Base-by-base conservation (phyloP, 192 early-diverging fungal genomes). In the Rhizophagus clarus region DNA sequence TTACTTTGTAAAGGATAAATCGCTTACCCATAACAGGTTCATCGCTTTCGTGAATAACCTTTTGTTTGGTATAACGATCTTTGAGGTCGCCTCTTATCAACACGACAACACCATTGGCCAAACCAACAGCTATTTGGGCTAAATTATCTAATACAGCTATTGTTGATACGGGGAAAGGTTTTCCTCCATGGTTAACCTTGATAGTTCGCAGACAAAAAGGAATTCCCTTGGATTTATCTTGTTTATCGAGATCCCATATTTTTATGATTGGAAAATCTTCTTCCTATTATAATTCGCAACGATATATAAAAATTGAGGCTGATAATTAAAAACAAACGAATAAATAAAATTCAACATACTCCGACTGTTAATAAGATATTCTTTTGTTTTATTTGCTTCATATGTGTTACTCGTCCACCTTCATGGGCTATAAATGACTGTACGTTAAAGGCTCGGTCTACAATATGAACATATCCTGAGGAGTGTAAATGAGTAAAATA, bases 61-160 rank as follows among this genome's bases (percentile, higher is more conserved):
- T 93, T 72, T 94, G 88, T 79, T 95, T 96, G 0, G 91, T 93
- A 47, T 91, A 89, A 20, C 91, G 87, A 74, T 95, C 93, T 67
- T 92, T 91, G 45, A 98, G 85, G 82, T 96, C 95, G 7, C 96
- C 95, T 45, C 93, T 90, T 22, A 95, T 89, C 45, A 97, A 85
- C 26, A 97, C 84, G 0, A 97, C 96, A 4, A 94, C 91, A 15
- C 98, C 98, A 80, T 96, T 97, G 28, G 95, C 95, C 76, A 99
- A 86, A 4, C 97, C 98, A 45, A 98, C 86, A 17, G 98, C 98
- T 17, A 97, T 87, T 84, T 97, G 98, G 8, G 93, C 89, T 82
- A 96, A 75, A 73, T 92, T 92, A 37, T 94, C 92, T 10, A 96
- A 77, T 14, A 90, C 89, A 61, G 96, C 94, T 61, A 96, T 74